phyloP scores from a whole-genome alignment of 345 rosid genomes.

The Microthlaspi erraticum region DNA sequence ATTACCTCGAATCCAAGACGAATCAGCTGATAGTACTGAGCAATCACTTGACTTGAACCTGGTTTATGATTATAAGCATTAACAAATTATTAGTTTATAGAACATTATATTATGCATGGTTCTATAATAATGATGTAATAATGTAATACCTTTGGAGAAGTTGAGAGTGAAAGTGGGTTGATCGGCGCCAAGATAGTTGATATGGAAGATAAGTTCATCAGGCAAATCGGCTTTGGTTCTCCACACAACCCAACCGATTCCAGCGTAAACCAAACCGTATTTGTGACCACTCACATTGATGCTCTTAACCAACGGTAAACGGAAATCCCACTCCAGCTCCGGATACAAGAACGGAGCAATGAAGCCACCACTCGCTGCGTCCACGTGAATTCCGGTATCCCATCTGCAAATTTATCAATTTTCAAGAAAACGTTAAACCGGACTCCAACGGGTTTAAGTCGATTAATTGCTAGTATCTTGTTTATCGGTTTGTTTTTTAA shows the following conservation, averaged over 20 bases:
- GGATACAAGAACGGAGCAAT: constrained; percentile 67
- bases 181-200: constrained; percentile 64
- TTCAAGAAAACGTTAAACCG: constrained; percentile 10
- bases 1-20: constrained; percentile 48
- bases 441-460: neutral
- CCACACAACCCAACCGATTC: constrained; percentile 68
- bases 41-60: constrained; percentile 51
- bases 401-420: constrained; percentile 44
- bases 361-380: constrained; percentile 72
- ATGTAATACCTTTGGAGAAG: constrained; percentile 58
- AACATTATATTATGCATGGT: neutral
- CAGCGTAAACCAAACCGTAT: constrained; percentile 65
- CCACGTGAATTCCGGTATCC: constrained; percentile 66
- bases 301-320: constrained; percentile 63
- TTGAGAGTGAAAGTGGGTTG: constrained; percentile 71
- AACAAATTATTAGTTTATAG: neutral
- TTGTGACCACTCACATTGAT: constrained; percentile 71
- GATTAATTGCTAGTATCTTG: neutral
- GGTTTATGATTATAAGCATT: constrained; percentile 18
- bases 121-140: neutral
- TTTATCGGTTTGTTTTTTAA: neutral
- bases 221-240: constrained; percentile 67
- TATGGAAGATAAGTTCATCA: constrained; percentile 65
- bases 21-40: constrained; percentile 68
- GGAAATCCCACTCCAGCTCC: constrained; percentile 68